Evolutionary conservation across 2,329 filamentous ascomycete genomes (phyloP), one percentile per base, ranked within the genome.

Genomic region (Pseudomassariella vexata): DNA sequence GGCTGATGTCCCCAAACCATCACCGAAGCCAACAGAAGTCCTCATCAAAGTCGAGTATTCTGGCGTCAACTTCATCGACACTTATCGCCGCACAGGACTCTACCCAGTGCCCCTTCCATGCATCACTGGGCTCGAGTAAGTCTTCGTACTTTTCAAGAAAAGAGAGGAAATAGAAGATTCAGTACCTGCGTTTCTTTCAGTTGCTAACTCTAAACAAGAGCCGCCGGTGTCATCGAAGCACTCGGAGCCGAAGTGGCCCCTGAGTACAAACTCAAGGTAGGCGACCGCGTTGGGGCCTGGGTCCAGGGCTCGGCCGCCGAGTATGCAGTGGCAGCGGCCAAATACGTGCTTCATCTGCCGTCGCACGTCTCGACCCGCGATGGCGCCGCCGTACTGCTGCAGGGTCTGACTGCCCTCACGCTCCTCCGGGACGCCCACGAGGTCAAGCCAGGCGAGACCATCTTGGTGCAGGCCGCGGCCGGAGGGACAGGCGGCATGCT

Each of bases 61-160:
- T 29, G 89, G 88, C 38, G 66, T 95, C 39, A 95, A 95, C 62
- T 95, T 75, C 62, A 94, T 95, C 50, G 89, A 95, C 60, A 94
- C 66, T 23, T 94, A 95, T 63, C 94, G 89, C 73, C 86, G 89
- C 55, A 78, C 73, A 9, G 89, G 89, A 9, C 74, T 94, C 30
- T 95, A 95, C 67, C 64, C 69, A 9, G 65, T 79, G 1, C 70
- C 82, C 1, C 55, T 84, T 47, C 89, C 88, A 5, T 73, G 84
- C 47, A 79, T 81, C 30, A 79, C 90, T 14, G 88, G 89, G 40
- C 81, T 82, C 48, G 89, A 95, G n/a, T n/a, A n/a, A n/a, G n/a
- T n/a, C n/a, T n/a, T n/a, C n/a, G n/a, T n/a, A n/a, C n/a, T n/a
- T n/a, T n/a, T n/a, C n/a, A n/a, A n/a, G n/a, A n/a, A n/a, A n/a